Evolutionary conservation across 306 rosid species (phyloP), one percentile per base, ranked within the genome.

Genomic region (Astragalus membranaceus): DNA sequence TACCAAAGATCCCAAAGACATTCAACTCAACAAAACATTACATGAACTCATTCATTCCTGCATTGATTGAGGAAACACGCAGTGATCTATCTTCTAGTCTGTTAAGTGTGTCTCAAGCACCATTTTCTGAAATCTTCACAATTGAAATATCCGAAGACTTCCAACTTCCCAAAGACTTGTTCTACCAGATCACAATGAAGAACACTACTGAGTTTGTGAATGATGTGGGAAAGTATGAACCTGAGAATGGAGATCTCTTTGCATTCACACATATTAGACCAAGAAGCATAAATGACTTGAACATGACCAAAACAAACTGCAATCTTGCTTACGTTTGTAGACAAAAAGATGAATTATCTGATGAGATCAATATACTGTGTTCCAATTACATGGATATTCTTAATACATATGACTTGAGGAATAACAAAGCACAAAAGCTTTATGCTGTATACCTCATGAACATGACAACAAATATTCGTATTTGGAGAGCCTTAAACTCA

Each of bases 61-160:
- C 87, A 57, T 71, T 89, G 49, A 67, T 85, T 14, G 87, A 85
- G 79, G 96, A 89, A 67, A 85, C 78, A 10, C 96, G 35, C 6
- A 74, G 74, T 30, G 89, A 82, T 4, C 37, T 88, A 9, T 67
- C 55, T 17, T 80, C 89, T 35, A 73, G 79, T 64, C 33, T 84
- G 57, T 62, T 9, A 35, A 20, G 57, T 9, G 59, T 86, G 44
- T 56, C 78, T 4, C 46, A 65, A 1, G 79, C 91, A 11, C 71
- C 85, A 4, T n/a, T 42, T 7, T 54, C 83, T 47, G 81, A 60
- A 71, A 75, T 89, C 64, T 6, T 7, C 11, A 49, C 68, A 3
- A 13, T 85, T 11, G 43, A 26, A 39, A 17, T 0, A 15, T 16
- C 73, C 0, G 35, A 53, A 7, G 3, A 57, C 36, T 70, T 17